phyloP scores from a whole-genome alignment of 2,329 filamentous ascomycete genomes.

The Domatiomyces globalis region DNA sequence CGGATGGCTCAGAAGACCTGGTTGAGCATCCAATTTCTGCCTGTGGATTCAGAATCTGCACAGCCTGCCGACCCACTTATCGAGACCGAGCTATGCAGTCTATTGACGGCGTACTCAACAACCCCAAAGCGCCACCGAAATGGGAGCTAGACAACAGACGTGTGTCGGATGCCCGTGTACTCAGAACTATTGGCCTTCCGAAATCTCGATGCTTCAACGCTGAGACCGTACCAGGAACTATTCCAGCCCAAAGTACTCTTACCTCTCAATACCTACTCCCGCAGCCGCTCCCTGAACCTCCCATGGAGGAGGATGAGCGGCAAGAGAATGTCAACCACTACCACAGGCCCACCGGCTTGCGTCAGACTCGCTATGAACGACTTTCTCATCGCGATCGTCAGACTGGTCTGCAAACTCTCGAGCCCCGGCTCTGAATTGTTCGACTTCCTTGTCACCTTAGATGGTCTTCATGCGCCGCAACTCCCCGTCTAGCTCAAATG shows the following conservation, averaged over 20 bases:
- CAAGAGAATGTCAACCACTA: not conserved
- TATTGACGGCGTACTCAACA: conserved; percentile 26
- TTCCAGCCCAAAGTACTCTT: not conserved
- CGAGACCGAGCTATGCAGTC: conserved; percentile 21
- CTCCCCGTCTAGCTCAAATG: not conserved
- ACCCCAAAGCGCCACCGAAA: conserved; percentile 19
- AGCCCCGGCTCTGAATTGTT: not conserved
- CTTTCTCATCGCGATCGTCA: not conserved
- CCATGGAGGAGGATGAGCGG: not conserved
- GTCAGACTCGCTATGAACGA: not conserved
- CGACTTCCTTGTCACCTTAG: not conserved
- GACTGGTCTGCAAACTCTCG: not conserved
- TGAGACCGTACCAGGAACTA: not conserved
- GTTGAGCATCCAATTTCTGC: conserved; percentile 3
- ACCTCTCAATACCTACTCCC: not conserved
- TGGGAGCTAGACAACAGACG: conserved; percentile 22
- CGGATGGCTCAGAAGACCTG: conserved; percentile 3
- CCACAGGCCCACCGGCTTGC: not conserved
- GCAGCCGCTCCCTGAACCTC: too few relatives aligned
- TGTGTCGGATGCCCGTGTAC: conserved; percentile 18
- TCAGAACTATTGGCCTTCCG: conserved; percentile 13
- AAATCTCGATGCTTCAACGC: not conserved
- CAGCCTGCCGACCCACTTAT: conserved; percentile 36
- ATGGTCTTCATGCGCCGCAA: not conserved
- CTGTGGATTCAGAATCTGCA: conserved; percentile 36